Evolutionary conservation across 768 basidiomycete genomes (phyloP), one percentile per base, ranked within the genome.

Genomic region (Megacollybia marginata): DNA sequence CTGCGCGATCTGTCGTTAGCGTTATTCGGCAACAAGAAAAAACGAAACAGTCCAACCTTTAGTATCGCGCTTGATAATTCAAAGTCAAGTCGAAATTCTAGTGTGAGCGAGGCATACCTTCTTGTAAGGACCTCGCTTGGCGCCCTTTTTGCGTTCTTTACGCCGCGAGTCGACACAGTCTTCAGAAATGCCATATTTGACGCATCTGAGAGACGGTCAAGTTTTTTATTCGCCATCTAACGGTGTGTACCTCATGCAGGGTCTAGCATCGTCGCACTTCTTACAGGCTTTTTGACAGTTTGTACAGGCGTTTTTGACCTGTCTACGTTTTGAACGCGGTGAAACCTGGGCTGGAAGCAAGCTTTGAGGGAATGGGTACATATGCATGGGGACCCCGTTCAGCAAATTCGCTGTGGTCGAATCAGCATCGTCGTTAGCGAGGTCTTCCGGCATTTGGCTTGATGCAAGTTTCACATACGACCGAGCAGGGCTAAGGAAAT

Each of bases 201-300:
- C 84, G 59, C 93, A 96, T 53, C 93, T 84, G 50, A 89, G 85
- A 65, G 23, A 28, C 23, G 23, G 23, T 28, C 23, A 28, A 28
- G 6, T 2, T 28, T 28, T 28, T 28, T 28, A 28, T 28, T 28
- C 6, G 6, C 23, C 23, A 28, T 28, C 23, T 28, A 28, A 28
- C 23, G 23, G 23, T n/a, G n/a, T n/a, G n/a, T 28, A 28, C 23
- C 23, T 28, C 23, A 28, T 28, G 23, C 93, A 96, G 53, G 92
- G 92, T 55, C 92, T 79, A 57, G 86, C 90, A 58, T 90, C 88
- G 67, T 92, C 90, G 62, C 88, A 92, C 65, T 91, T 90, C 74
- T 92, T 92, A 75, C 88, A 92, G 2, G 89, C 86, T 63, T 88
- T 90, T 66, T 91, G 90, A 61, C 90, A 92, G 55, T 88, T 88